Base-by-base conservation (phyloP, 2,329 filamentous ascomycete genomes). In the Cytospora piceae region DNA sequence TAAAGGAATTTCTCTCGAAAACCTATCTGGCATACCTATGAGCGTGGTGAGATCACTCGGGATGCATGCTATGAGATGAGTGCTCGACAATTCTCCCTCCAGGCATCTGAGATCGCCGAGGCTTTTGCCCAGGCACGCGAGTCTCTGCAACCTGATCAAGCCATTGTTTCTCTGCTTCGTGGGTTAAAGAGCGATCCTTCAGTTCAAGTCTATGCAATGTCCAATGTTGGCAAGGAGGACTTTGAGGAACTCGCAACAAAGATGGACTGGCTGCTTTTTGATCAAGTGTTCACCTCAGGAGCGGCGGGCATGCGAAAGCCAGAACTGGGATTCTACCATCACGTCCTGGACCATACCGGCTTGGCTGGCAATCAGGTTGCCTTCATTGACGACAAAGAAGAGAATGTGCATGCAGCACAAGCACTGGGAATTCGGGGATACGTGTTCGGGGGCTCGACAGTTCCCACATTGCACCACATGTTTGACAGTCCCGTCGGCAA, bases 261-360 rank as follows among this genome's bases (percentile, higher is more conserved):
- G 51, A 65, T 74, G 24, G 72, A 74, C 54, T 77, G 75, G 75
- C 58, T 65, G 9, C 61, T 77, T 2, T 78, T 79, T 49, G 72
- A 78, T 65, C 64, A 58, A 27, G 71, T 77, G 4, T 78, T 76
- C 61, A 73, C 74, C 2, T 78, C 76, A 1, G 73, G 70, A 31
- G 68, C 70, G 1, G 71, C 71, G 27, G 75, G 76, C 24, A 74
- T 74, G 70, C 71, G 74, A 20, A 79, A 79, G 68, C 77, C 76
- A 15, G 73, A 76, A 27, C 65, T 70, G 4, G 63, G 66, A 3
- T 79, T 76, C 68, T 78, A 75, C 68, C 63, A 65, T 15, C 66
- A 74, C 54, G 74, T 77, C 8, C 69, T 78, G 14, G 49, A 72
- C 1, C 63, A 70, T 0, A 70, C 73, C 20, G 58, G 24, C 39